phyloP scores from a whole-genome alignment of 352 stramenopile species.

The Phytophthora sojae region DNA sequence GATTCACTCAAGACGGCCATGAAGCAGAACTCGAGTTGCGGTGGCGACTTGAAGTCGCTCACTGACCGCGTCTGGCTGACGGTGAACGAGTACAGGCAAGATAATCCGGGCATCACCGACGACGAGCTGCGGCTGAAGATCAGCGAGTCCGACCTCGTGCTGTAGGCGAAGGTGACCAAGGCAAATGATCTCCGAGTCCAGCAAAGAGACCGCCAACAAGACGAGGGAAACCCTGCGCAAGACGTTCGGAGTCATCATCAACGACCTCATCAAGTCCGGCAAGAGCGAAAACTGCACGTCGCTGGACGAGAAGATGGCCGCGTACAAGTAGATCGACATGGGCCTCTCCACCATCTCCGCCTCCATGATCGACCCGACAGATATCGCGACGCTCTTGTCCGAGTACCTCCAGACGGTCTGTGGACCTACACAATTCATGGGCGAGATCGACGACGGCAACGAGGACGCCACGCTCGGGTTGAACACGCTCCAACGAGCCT shows the following conservation, averaged over 20 bases:
- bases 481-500: constrained; percentile 41
- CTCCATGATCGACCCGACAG: constrained; percentile 46
- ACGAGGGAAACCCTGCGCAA: constrained; percentile 56
- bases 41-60: constrained; percentile 42
- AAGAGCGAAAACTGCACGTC: constrained; percentile 39
- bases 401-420: constrained; percentile 65
- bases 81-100: too few species aligned
- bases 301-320: constrained; percentile 34
- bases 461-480: constrained; percentile 45
- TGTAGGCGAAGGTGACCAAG: too few species aligned
- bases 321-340: constrained; percentile 43
- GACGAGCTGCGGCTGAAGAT: too few species aligned
- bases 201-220: constrained; percentile 26
- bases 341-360: constrained; percentile 48
- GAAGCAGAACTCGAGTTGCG: constrained; percentile 42
- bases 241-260: constrained; percentile 47
- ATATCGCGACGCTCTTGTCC: constrained; percentile 43
- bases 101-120: too few species aligned
- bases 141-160: too few species aligned
- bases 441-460: too few species aligned
- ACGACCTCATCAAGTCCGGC: constrained; percentile 48
- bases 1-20: constrained; percentile 37
- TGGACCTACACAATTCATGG: constrained; percentile 51
- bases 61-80: too few species aligned
- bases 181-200: constrained; percentile 30